Conservation (phyloP, 148 eudicot species). For the Persicaria maculosa region DNA sequence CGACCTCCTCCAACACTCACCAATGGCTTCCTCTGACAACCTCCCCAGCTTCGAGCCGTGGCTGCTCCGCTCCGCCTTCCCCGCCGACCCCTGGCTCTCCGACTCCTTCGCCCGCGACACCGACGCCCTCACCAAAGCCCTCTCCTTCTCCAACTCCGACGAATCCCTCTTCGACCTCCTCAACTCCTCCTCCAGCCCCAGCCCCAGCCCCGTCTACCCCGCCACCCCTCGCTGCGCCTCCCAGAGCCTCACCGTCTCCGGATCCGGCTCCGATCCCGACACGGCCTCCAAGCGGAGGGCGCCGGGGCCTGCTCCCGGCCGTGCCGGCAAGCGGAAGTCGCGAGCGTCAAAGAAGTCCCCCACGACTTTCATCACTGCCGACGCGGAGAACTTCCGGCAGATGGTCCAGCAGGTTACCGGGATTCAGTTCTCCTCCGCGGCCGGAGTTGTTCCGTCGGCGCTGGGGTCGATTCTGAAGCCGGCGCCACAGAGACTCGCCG, state of each 20-base stretch:
- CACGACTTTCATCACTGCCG: constrained; percentile 16
- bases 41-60: constrained; percentile 6
- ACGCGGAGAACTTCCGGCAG: constrained; percentile 18
- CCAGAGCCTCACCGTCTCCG: constrained; percentile 5
- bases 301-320: background rate
- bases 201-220: background rate
- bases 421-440: background rate
- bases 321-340: constrained; percentile 5
- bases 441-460: background rate
- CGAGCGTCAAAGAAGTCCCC: constrained; percentile 5
- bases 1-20: background rate
- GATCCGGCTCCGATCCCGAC: constrained; percentile 7
- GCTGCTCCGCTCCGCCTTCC: constrained; percentile 5
- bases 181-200: constrained; percentile 12
- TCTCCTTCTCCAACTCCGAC: background rate
- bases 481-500: constrained; percentile 5
- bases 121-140: constrained; percentile 6
- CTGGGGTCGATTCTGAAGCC: background rate
- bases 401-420: constrained; percentile 22
- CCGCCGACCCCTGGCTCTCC: constrained; percentile 8
- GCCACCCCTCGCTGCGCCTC: background rate
- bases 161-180: background rate
- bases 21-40: constrained; percentile 11
- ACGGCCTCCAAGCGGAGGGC: background rate
- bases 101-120: constrained; percentile 10